These are phyloP conservation scores for Phytophthora ohioensis DNA, from an alignment of 352 stramenopile species.

Conservation along the genomic window DNA sequence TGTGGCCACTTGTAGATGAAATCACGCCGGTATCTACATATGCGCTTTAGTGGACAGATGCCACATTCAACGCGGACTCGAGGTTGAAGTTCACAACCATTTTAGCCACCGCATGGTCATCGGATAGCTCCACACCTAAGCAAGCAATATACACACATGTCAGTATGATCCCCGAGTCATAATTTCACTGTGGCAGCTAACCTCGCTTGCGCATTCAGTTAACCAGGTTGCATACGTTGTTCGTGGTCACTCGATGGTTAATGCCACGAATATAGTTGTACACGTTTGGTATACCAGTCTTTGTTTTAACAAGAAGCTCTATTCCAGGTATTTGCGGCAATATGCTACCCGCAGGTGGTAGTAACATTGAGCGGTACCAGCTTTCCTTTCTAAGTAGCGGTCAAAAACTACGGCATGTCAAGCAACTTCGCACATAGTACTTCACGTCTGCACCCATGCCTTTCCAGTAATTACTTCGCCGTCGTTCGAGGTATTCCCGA, in stretches of 20 bases:
- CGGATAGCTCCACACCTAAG: background rate
- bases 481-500: background rate
- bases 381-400: background rate
- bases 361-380: background rate
- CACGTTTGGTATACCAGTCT: conserved; percentile 3
- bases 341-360: too few species aligned
- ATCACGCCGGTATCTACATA: conserved; percentile 13
- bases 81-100: conserved; percentile 18
- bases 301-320: conserved; percentile 9
- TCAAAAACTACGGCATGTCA: background rate
- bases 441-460: background rate
- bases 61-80: background rate
- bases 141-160: background rate
- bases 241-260: conserved; percentile 12
- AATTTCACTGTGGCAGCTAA: background rate
- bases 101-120: conserved; percentile 12
- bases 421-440: background rate
- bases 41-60: conserved; percentile 8
- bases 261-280: conserved; percentile 18
- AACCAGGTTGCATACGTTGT: conserved; percentile 6
- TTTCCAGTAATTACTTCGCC: background rate
- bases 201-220: background rate
- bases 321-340: conserved; percentile 4
- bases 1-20: conserved; percentile 1
- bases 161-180: background rate